Base-by-base conservation (phyloP, 768 basidiomycete species). In the Paxillus involutus region DNA sequence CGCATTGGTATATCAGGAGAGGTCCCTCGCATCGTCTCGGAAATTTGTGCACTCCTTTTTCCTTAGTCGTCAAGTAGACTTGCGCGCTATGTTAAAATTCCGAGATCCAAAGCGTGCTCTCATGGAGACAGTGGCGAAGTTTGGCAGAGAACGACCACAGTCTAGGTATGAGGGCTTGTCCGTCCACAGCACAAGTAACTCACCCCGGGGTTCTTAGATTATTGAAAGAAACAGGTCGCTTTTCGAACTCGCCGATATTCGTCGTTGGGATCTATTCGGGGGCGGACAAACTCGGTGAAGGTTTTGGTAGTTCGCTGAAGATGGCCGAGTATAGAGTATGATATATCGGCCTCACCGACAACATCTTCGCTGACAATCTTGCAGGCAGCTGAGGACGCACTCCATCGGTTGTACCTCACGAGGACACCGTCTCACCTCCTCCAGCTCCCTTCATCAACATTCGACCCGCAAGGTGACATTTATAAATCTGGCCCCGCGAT, bases 221-320 rank as follows among this genome's bases (percentile, higher is more conserved):
- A 50, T 74, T 99, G 54, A 93, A 89, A 65, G 95, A 98, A 70
- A 94, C 94, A 0, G 97, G 97, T 65, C 88, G 94, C 44, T 85
- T 85, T 60, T 89, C 92, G 1, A 90, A 91, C 61, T 87, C 93
- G 3, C 95, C 97, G 1, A 80, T 95, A 37, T 99, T 89, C 70
- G 89, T 97, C n/a, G 88, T 96, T n/a, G 97, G 94, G 16, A 88
- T 97, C 55, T 98, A 83, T 69, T 91, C 85, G 21, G 93, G 85
- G 39, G 77, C 73, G 53, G 91, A 83, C 68, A 83, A 97, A 71
- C 82, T 99, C 2, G 93, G 95, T 6, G 95, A 99, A 72, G 94
- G 95, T 13, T 93, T 95, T 65, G 97, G 97, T 49, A 88, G 84
- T 60, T 94, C 91, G 3, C 74, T 98, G 51, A 86, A 83, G 69